phyloP scores from a whole-genome alignment of 2,329 filamentous ascomycete species.

The Neofusicoccum sp. region DNA sequence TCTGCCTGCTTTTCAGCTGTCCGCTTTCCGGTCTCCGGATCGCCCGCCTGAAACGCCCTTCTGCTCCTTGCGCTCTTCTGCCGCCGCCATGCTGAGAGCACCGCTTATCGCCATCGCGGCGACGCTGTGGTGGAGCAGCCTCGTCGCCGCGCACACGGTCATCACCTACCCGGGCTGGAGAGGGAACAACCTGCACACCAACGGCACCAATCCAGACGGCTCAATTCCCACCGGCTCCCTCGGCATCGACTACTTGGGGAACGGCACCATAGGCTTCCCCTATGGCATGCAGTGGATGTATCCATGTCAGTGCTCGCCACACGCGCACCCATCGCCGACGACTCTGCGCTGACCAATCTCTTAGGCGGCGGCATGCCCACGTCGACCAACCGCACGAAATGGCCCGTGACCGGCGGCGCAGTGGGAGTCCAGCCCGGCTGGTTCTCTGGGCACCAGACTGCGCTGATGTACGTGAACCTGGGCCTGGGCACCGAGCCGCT shows the following conservation, averaged over 20 bases:
- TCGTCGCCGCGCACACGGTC: constrained; percentile 70
- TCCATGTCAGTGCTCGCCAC: constrained; percentile 66
- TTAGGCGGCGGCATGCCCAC: constrained; percentile 79
- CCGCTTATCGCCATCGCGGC: constrained; percentile 5
- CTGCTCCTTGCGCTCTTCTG: neutral
- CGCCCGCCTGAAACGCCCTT: neutral
- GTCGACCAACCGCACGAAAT: constrained; percentile 82
- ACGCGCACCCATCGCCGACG: neutral
- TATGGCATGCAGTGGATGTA: constrained; percentile 96
- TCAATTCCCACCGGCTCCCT: constrained; percentile 41
- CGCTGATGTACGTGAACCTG: constrained; percentile 86
- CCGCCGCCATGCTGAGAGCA: neutral
- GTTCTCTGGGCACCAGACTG: constrained; percentile 84
- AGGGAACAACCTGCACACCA: constrained; percentile 81
- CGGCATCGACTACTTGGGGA: constrained; percentile 41
- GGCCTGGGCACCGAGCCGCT: constrained; percentile 76
- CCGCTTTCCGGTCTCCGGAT: neutral
- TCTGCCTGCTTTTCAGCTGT: neutral
- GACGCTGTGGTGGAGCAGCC: constrained; percentile 28
- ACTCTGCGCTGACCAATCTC: constrained; percentile 19
- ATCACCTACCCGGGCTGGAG: constrained; percentile 84
- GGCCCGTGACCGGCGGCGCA: constrained; percentile 86
- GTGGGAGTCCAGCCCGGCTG: constrained; percentile 89
- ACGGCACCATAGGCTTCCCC: constrained; percentile 57
- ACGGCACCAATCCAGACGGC: constrained; percentile 55